phyloP scores from a whole-genome alignment of 192 early-diverging fungal genomes.

The Cladochytrium replicatum region DNA sequence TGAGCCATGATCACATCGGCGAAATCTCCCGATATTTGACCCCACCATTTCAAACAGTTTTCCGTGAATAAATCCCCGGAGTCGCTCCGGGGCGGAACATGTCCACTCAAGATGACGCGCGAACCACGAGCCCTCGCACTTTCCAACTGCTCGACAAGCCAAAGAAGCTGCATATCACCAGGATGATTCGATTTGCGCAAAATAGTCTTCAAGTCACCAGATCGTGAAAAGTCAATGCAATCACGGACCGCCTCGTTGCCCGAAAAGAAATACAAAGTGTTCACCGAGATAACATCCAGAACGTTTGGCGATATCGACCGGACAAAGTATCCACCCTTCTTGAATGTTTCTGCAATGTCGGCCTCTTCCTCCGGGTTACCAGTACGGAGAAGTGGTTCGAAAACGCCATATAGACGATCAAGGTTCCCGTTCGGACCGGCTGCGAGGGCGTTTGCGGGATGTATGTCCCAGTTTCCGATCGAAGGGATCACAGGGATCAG shows the following conservation, averaged over 20 bases:
- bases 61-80: conserved; percentile 11
- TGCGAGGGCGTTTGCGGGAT: conserved; percentile 17
- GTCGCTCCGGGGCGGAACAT: conserved; percentile 27
- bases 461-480: conserved; percentile 43
- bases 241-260: conserved; percentile 19
- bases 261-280: conserved; percentile 24
- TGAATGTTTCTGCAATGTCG: conserved; percentile 15
- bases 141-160: conserved; percentile 21
- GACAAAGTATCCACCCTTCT: conserved; percentile 21
- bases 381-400: conserved; percentile 22
- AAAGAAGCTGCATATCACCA: conserved; percentile 30
- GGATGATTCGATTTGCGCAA: too few relatives aligned
- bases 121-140: conserved; percentile 3
- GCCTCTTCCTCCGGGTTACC: conserved; percentile 3
- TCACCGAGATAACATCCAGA: conserved; percentile 19
- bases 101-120: conserved; percentile 29
- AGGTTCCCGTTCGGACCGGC: conserved; percentile 7
- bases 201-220: too few relatives aligned
- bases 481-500: conserved; percentile 21
- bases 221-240: too few relatives aligned
- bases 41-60: conserved; percentile 24
- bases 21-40: conserved; percentile 31
- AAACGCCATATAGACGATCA: conserved; percentile 16
- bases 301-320: conserved; percentile 14
- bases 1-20: conserved; percentile 33